A percentile compares a stretch with the other conserved stretches of the same genome.
These are phyloP conservation scores for Lentinula sp. DNA, from an alignment of 768 basidiomycete species.

Conservation along the genomic window DNA sequence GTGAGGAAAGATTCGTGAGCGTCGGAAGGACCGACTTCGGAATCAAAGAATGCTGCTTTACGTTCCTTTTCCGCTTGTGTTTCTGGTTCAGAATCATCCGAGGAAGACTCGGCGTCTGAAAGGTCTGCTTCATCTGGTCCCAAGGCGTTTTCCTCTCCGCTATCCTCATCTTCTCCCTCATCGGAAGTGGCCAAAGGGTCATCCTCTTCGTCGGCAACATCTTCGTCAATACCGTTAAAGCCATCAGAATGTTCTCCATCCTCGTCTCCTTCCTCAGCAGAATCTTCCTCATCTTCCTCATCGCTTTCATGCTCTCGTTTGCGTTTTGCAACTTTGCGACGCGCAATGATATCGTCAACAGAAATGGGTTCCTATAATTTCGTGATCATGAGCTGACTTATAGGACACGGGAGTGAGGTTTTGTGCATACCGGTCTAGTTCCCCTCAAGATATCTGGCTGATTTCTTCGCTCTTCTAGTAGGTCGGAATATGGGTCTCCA, in stretches of 20 bases:
- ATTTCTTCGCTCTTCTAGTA: conserved; percentile 34
- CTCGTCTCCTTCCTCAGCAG: conserved; percentile 24
- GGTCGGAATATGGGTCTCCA: conserved; percentile 62
- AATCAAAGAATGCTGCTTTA: conserved; percentile 87
- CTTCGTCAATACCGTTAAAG: conserved; percentile 15
- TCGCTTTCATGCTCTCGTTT: conserved; percentile 46
- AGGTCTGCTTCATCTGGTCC: conserved; percentile 8
- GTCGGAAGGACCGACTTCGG: conserved; percentile 40
- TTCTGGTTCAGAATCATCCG: conserved; percentile 47
- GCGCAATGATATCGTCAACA: conserved; percentile 88
- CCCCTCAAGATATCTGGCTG: conserved; percentile 55
- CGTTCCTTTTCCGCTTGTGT: conserved; percentile 66
- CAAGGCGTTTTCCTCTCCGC: conserved; percentile 17
- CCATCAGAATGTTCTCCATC: conserved; percentile 23
- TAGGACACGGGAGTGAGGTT: background rate
- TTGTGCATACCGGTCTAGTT: conserved; percentile 49
- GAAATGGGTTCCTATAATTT: conserved; percentile 63
- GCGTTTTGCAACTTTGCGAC: conserved; percentile 60
- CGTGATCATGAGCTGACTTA: background rate
- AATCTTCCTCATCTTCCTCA: conserved; percentile 29
- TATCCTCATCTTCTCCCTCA: conserved; percentile 25
- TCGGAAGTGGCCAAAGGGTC: conserved; percentile 21
- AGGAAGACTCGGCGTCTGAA: conserved; percentile 11
- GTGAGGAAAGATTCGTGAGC: conserved; percentile 77
- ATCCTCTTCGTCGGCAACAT: conserved; percentile 25